phyloP scores from a whole-genome alignment of 345 rosid genomes.

The Mercurialis annua region DNA sequence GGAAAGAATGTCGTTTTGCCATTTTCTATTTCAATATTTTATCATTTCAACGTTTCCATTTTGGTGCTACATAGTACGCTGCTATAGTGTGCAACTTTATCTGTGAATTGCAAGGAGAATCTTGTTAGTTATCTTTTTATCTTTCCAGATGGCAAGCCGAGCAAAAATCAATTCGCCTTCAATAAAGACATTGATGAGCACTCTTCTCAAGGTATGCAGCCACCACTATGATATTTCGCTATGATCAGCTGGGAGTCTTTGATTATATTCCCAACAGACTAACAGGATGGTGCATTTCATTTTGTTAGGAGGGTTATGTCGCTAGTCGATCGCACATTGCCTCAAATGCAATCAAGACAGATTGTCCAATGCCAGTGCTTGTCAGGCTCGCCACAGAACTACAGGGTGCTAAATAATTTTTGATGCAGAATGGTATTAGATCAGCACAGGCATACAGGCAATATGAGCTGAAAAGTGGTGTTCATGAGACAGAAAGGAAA shows the following conservation, averaged over 20 bases:
- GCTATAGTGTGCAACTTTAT: not conserved
- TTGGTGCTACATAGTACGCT: too few relatives aligned
- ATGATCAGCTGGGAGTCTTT: not conserved
- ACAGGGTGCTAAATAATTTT: conserved; percentile 11
- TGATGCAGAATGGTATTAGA: not conserved
- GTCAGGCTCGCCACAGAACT: conserved; percentile 50
- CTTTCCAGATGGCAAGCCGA: conserved; percentile 67
- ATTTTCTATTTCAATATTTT: too few relatives aligned
- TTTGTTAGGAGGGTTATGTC: conserved; percentile 71
- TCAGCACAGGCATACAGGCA: not conserved
- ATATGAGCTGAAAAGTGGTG: not conserved
- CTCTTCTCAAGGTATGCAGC: conserved; percentile 44
- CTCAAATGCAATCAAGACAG: conserved; percentile 64
- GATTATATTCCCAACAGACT: not conserved
- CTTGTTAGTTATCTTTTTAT: not conserved
- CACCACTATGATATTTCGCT: not conserved
- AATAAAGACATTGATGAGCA: conserved; percentile 50
- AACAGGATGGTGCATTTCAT: not conserved
- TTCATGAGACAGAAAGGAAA: not conserved
- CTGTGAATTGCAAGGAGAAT: not conserved
- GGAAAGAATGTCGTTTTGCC: too few relatives aligned
- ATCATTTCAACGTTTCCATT: too few relatives aligned
- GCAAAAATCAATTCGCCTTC: conserved; percentile 78
- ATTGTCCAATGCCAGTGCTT: conserved; percentile 62
- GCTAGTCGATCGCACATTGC: conserved; percentile 75